phyloP scores from a whole-genome alignment of 768 basidiomycete species.

The Leccinum aurantiacum region DNA sequence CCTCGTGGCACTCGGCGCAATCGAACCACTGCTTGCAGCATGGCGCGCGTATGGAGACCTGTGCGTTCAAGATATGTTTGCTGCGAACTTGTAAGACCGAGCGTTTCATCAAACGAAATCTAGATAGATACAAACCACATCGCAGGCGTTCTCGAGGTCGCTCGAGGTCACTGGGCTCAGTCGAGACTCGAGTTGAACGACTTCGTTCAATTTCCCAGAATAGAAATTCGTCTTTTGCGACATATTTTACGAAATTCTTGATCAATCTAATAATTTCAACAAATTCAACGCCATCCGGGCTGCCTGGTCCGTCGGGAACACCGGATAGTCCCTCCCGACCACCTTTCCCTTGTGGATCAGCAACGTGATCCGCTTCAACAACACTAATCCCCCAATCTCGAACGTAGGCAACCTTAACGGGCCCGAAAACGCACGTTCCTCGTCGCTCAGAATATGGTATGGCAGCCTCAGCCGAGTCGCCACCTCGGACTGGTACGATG shows the following conservation, averaged over 20 bases:
- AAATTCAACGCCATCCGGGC: constrained; percentile 13
- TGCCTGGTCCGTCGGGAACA: constrained; percentile 22
- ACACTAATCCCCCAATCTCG: constrained; percentile 13
- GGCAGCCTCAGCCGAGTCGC: constrained; percentile 16
- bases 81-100: constrained; percentile 39
- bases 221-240: background rate
- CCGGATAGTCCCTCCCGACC: constrained; percentile 20
- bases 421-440: constrained; percentile 5
- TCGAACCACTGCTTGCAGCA: constrained; percentile 99
- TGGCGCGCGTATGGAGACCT: constrained; percentile 93
- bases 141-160: background rate
- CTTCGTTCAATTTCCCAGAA: constrained; percentile 1
- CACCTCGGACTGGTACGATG: constrained; percentile 20
- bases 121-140: constrained; percentile 29
- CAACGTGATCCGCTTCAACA: constrained; percentile 24
- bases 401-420: constrained; percentile 22
- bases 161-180: background rate
- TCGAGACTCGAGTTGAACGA: background rate
- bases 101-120: background rate
- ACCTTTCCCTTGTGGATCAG: constrained; percentile 16
- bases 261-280: background rate
- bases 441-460: constrained; percentile 25
- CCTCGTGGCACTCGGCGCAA: constrained; percentile 94
- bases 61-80: constrained; percentile 95
- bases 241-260: background rate